These are phyloP conservation scores for Trichomonascaceae sp. DNA, from an alignment of 1,139 yeast species.

Conservation along the genomic window DNA sequence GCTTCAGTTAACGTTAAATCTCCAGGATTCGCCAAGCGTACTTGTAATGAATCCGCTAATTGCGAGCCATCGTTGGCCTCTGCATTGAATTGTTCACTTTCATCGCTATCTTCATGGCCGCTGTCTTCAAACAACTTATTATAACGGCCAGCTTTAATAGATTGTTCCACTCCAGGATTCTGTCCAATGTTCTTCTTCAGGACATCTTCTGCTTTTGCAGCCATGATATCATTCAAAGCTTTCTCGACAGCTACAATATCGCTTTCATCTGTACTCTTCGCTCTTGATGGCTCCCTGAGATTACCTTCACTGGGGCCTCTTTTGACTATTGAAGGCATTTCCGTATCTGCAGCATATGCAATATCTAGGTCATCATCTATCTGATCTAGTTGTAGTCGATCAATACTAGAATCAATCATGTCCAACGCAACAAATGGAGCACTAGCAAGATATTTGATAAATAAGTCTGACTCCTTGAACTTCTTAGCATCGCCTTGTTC, in stretches of 20 bases:
- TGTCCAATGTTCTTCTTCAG: not conserved
- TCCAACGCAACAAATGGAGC: conserved; percentile 5
- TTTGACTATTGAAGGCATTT: not conserved
- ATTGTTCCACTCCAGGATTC: not conserved
- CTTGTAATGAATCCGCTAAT: conserved; percentile 6
- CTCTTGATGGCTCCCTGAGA: conserved; percentile 1
- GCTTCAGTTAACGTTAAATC: conserved; percentile 63
- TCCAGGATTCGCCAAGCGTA: conserved; percentile 58
- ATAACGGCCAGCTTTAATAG: not conserved
- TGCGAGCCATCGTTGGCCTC: conserved; percentile 1
- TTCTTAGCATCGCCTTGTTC: conserved; percentile 46
- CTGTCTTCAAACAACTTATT: conserved; percentile 18
- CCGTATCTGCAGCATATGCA: conserved; percentile 9
- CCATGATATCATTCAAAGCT: conserved; percentile 60
- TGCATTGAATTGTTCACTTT: conserved; percentile 6
- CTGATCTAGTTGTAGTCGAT: conserved; percentile 25
- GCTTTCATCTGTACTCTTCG: conserved; percentile 4
- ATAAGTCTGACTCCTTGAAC: conserved; percentile 50
- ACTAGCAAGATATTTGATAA: conserved; percentile 41
- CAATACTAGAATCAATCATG: conserved; percentile 18
- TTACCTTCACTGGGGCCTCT: conserved; percentile 10
- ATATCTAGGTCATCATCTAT: conserved; percentile 16
- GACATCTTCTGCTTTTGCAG: not conserved
- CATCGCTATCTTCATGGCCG: conserved; percentile 11
- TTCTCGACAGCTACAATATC: conserved; percentile 53